Conservation (phyloP, 768 basidiomycete species). For the Ramaria sp. region DNA sequence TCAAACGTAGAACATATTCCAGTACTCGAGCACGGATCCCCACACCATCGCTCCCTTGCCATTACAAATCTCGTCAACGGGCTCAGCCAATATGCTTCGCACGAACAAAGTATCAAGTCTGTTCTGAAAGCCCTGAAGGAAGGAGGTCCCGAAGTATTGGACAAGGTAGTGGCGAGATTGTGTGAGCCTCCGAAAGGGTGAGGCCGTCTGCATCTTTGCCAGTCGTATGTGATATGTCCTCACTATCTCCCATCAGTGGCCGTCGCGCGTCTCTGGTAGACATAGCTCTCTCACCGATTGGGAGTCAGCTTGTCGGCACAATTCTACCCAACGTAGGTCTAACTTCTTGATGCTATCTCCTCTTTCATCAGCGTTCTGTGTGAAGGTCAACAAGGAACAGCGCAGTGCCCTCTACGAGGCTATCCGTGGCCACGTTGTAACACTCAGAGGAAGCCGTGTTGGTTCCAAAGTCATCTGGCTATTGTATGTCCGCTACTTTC, state of each 20-base stretch:
- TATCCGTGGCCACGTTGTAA: conserved; percentile 79
- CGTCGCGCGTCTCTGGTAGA: conserved; percentile 83
- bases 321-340: conserved; percentile 61
- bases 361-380: conserved; percentile 9
- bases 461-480: conserved; percentile 90
- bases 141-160: conserved; percentile 65
- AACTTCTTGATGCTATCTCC: neutral
- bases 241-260: conserved; percentile 26
- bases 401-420: conserved; percentile 75
- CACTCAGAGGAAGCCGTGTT: conserved; percentile 83
- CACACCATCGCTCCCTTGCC: conserved; percentile 62
- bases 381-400: conserved; percentile 78
- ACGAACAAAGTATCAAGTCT: conserved; percentile 82
- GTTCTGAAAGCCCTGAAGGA: conserved; percentile 82
- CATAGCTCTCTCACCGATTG: conserved; percentile 71
- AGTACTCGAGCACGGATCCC: conserved; percentile 82
- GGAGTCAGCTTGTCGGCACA: conserved; percentile 77
- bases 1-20: neutral
- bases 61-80: conserved; percentile 68
- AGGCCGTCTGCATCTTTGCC: neutral
- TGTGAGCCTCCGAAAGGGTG: conserved; percentile 81
- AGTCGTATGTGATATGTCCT: neutral
- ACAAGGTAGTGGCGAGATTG: conserved; percentile 69
- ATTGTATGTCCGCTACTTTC: conserved; percentile 34
- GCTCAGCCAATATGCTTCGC: conserved; percentile 70